Evolutionary conservation across 352 stramenopile genomes (phyloP).

Genomic region (Aphanomyces astaci): DNA sequence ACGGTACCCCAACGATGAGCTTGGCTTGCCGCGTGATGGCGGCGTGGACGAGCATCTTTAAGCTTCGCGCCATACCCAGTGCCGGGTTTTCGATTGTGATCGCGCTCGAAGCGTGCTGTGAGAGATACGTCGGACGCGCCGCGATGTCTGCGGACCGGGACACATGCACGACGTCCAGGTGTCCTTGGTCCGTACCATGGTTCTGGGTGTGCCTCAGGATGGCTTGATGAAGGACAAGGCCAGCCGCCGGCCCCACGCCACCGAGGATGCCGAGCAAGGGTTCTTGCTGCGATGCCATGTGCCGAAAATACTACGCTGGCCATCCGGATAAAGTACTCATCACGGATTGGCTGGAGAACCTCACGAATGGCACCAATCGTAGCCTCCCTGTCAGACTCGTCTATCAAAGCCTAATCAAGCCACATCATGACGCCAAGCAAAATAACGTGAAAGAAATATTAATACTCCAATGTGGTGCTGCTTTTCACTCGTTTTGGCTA

Average conservation of each 20-base stretch:
- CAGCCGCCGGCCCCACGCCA: conserved; percentile 56
- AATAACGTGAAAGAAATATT: no score
- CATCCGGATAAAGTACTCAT: no score
- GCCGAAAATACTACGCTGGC: not conserved
- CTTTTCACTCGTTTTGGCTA: no score
- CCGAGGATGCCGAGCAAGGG: conserved; percentile 64
- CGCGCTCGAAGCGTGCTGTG: not conserved
- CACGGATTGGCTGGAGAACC: no score
- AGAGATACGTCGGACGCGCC: conserved; percentile 48
- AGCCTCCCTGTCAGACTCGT: no score
- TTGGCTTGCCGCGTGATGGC: conserved; percentile 30
- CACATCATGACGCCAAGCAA: no score
- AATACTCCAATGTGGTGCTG: no score
- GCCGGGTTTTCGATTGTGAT: conserved; percentile 50
- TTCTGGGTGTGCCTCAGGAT: conserved; percentile 65
- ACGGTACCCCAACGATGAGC: conserved; percentile 55
- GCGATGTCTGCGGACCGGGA: conserved; percentile 71
- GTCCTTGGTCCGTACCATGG: conserved; percentile 50
- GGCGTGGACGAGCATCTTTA: conserved; percentile 57
- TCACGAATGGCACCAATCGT: no score
- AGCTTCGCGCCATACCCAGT: conserved; percentile 59
- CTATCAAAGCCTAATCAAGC: no score
- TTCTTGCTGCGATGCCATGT: not conserved
- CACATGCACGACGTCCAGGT: conserved; percentile 61
- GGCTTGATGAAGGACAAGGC: conserved; percentile 61